These are phyloP conservation scores for Bisporella sp. DNA, from an alignment of 2,329 filamentous ascomycete genomes.

Conservation along the genomic window DNA sequence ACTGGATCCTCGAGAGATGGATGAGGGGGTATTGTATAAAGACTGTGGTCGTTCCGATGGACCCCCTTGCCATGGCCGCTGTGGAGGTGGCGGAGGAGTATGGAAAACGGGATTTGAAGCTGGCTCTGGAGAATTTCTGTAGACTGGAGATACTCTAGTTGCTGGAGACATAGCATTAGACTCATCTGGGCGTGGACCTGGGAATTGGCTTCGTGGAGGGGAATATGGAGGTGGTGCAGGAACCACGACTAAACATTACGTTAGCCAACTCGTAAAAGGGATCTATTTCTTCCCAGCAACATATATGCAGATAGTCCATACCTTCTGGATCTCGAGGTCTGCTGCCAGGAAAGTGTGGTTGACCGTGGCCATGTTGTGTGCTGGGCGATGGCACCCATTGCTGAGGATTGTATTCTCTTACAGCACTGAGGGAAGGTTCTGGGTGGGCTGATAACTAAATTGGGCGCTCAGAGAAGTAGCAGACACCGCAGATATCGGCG, in stretches of 20 bases:
- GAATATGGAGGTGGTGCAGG: conserved; percentile 56
- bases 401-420: conserved; percentile 60
- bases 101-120: conserved; percentile 43
- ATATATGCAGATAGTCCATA: conserved; percentile 25
- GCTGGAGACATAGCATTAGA: conserved; percentile 17
- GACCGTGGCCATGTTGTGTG: conserved; percentile 14
- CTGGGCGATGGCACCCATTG: conserved; percentile 51
- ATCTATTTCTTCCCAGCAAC: no score
- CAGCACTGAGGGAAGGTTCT: conserved; percentile 51
- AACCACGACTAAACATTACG: not conserved
- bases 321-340: conserved; percentile 40
- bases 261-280: not conserved
- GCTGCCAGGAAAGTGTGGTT: conserved; percentile 9
- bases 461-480: conserved; percentile 42
- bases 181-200: conserved; percentile 24
- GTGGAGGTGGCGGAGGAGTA: conserved; percentile 44
- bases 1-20: conserved; percentile 16
- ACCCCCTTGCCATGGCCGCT: conserved; percentile 29
- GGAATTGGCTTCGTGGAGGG: conserved; percentile 51
- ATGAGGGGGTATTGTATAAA: conserved; percentile 18
- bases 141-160: conserved; percentile 17
- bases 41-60: conserved; percentile 23
- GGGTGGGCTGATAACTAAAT: conserved; percentile 36
- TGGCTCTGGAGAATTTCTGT: conserved; percentile 41
- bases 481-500: conserved; percentile 45